Base-by-base conservation (phyloP, 2,329 filamentous ascomycete genomes). In the Volutella citrinella region DNA sequence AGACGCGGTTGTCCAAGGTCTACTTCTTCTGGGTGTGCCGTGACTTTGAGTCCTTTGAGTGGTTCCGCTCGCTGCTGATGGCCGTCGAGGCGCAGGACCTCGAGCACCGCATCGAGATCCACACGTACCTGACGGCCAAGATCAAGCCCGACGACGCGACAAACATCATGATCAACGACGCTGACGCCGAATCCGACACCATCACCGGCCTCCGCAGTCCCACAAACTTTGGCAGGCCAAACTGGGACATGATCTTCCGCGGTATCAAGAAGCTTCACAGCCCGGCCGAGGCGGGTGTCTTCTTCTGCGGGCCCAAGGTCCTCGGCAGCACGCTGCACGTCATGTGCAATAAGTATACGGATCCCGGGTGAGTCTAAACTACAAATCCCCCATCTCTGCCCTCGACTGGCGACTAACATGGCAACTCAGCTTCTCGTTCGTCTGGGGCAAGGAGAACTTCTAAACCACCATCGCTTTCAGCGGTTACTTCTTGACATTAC, bases 21-120 rank as follows among this genome's bases (percentile, higher is more conserved):
- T 94, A 93, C 69, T 93, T 93, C 70, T 89, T 93, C 75, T 93
- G 87, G 87, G 82, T 93, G 43, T 91, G 87, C 70, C 76, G 87
- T 61, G 87, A 93, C 62, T 91, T 91, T 55, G 86, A 83, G 20
- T 88, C 84, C 0, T 90, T 93, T 52, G 87, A 93, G 69, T 94
- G 87, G 87, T 93, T 93, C 73, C 76, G 86, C 30, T 90, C 84
- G 17, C 68, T 94, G 40, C 75, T 94, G 12, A 73, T 89, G 44
- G 87, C 87, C 34, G 91, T 94, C 51, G 87, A 93, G 65, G 84
- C 84, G 1, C 87, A 93, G 65, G 87, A 94, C 64, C 72, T 87
- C 43, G 82, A 87, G 54, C 80, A 87, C 62, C 76, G 83, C 44
- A 93, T 94, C 61, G 87, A 94, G 65, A 93, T 94, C 41, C 87